Percentiles rank a stretch among this genome's conserved stretches.
Evolutionary conservation across 768 basidiomycete genomes (phyloP).

Genomic region (Crassisporium funariophilum): DNA sequence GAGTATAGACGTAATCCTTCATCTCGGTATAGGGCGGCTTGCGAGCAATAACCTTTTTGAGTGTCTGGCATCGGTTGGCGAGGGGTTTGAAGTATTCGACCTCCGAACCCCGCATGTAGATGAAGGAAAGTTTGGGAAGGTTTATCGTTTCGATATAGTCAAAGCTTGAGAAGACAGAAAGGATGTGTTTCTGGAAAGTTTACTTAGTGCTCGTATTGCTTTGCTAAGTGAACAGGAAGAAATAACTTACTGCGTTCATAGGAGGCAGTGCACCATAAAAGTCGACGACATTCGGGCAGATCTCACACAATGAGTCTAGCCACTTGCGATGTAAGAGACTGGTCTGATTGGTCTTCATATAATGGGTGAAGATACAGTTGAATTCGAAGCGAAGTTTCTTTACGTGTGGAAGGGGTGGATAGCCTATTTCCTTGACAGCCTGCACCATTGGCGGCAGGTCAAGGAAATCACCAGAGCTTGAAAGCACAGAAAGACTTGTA

Average conservation of each 20-base stretch:
- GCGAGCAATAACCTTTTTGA: constrained; percentile 13
- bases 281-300: constrained; percentile 12
- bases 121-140: constrained; percentile 8
- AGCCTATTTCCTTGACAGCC: neutral
- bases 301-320: constrained; percentile 13
- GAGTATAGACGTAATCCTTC: neutral
- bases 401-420: constrained; percentile 1
- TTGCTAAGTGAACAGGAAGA: neutral
- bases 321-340: neutral
- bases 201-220: no score
- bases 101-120: constrained; percentile 3
- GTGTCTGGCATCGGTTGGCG: constrained; percentile 1
- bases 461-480: neutral
- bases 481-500: constrained; percentile 11
- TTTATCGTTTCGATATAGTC: constrained; percentile 13
- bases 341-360: constrained; percentile 10
- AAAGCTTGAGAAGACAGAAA: constrained; percentile 5
- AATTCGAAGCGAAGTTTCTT: constrained; percentile 13
- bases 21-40: constrained; percentile 12
- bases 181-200: neutral
- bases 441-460: constrained; percentile 7
- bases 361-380: constrained; percentile 1
- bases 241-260: constrained; percentile 13
- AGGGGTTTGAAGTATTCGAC: constrained; percentile 9
- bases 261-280: constrained; percentile 11